A percentile compares a stretch with the other conserved stretches of the same genome.
phyloP scores from a whole-genome alignment of 2,329 filamentous ascomycete species.

The Ophiostoma angusticollis region DNA sequence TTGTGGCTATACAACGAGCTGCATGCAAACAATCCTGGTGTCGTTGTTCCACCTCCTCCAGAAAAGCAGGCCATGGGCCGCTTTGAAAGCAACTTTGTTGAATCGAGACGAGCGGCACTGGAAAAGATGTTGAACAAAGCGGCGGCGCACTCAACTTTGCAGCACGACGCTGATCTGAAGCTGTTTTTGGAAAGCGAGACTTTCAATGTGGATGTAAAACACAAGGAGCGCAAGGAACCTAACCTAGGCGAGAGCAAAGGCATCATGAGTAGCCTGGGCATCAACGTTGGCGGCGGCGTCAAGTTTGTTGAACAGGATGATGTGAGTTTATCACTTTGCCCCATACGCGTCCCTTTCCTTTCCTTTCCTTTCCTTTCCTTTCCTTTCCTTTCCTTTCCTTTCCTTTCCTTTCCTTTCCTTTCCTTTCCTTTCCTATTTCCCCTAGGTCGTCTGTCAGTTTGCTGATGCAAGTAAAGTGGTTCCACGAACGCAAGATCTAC shows the following conservation, averaged over 20 bases:
- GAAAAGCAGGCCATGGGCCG: slow-evolving; percentile 96
- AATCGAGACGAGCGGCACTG: slow-evolving; percentile 76
- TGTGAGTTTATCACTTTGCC: slow-evolving; percentile 34
- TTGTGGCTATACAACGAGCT: slow-evolving; percentile 94
- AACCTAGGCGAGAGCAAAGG: slow-evolving; percentile 84
- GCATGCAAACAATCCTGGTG: slow-evolving; percentile 86
- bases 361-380: not conserved
- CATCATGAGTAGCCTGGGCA: slow-evolving; percentile 72
- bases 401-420: too few relatives aligned
- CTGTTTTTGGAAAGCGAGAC: slow-evolving; percentile 93
- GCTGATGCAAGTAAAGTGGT: slow-evolving; percentile 82
- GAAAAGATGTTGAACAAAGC: slow-evolving; percentile 98
- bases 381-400: not conserved
- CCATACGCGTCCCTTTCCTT: not conserved
- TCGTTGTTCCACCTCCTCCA: slow-evolving; percentile 88
- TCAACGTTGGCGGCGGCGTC: slow-evolving; percentile 64
- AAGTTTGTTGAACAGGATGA: slow-evolving; percentile 99
- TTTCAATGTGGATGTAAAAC: slow-evolving; percentile 94
- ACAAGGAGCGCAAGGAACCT: slow-evolving; percentile 86
- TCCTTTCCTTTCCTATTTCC: too few relatives aligned
- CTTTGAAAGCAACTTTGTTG: slow-evolving; percentile 94
- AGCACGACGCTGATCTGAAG: slow-evolving; percentile 88
- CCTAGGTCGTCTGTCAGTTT: too few relatives aligned
- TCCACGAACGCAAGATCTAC: slow-evolving; percentile 91
- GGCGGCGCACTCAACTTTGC: slow-evolving; percentile 74